Percentiles rank a stretch among this genome's conserved stretches.
These are phyloP conservation scores for Dothistroma septosporum DNA, from an alignment of 2,329 filamentous ascomycete genomes.

Conservation along the genomic window DNA sequence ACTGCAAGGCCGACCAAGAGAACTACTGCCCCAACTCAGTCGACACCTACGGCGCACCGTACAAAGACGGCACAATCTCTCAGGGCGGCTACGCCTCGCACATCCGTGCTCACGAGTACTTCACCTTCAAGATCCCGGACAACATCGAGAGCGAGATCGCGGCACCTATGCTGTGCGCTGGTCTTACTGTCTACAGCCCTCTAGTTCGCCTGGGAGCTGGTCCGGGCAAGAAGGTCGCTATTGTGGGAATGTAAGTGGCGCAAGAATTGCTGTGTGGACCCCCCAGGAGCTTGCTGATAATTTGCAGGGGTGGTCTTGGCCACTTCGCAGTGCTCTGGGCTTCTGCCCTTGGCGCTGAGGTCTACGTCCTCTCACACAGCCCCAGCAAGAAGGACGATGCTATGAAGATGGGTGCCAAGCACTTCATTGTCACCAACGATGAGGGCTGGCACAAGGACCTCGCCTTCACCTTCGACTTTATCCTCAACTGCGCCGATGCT, in stretches of 20 bases:
- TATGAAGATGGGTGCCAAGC: slow-evolving; percentile 55
- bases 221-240: slow-evolving; percentile 72
- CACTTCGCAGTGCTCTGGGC: slow-evolving; percentile 50
- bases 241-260: slow-evolving; percentile 58
- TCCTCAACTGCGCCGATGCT: slow-evolving; percentile 69
- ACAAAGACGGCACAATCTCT: slow-evolving; percentile 57
- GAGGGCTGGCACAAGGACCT: slow-evolving; percentile 56
- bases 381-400: slow-evolving; percentile 59
- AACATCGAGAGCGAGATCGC: slow-evolving; percentile 57
- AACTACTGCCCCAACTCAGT: slow-evolving; percentile 51
- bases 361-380: slow-evolving; percentile 58
- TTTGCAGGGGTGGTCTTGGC: slow-evolving; percentile 44
- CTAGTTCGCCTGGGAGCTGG: slow-evolving; percentile 71
- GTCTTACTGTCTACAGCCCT: slow-evolving; percentile 74
- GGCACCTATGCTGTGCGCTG: slow-evolving; percentile 75
- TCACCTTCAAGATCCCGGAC: slow-evolving; percentile 70
- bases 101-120: slow-evolving; percentile 73
- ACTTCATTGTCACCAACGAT: slow-evolving; percentile 56
- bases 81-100: slow-evolving; percentile 66
- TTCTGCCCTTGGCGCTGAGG: slow-evolving; percentile 56
- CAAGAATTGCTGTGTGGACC: neutral
- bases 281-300: slow-evolving; percentile 1
- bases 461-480: slow-evolving; percentile 65
- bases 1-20: slow-evolving; percentile 50
- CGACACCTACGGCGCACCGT: slow-evolving; percentile 49